Base-by-base conservation (phyloP, 148 eudicot genomes). In the Euryodendron excelsum region DNA sequence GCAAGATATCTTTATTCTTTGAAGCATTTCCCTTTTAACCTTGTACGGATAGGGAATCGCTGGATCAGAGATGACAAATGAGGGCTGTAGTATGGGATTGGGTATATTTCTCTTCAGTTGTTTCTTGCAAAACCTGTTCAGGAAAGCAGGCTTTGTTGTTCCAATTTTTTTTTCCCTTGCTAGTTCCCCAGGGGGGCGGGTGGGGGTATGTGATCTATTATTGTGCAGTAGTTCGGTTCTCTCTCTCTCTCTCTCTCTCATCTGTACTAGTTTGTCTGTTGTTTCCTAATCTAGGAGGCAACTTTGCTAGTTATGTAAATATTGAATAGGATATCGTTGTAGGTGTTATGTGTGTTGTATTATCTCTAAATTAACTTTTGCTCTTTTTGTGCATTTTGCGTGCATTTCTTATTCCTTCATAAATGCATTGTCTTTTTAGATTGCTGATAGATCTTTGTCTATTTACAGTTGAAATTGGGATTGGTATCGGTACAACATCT, bases 401-500 rank as follows among this genome's bases (percentile, higher is more conserved):
- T 61, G 20, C 25, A 5, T 18, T 34, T 79, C 10, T 61, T 76
- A 25, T 30, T 72, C 33, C 59, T 72, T 50, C 25, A 27, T 27
- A 44, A 65, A 65, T 17, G 7, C 9, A 28, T 3, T 28, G n/a
- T 5, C 25, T 31, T 47, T 21, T n/a, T 21, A 36, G 64, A 15
- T 73, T 34, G 64, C 27, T 73, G 30, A 73, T 36, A 1, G 45
- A 41, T 56, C 1, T 20, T 64, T 33, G 6, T 52, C 21, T 15
- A 65, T 45, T 33, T 67, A 55, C 83, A 81, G 83, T 28, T 48
- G 11, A 34, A 60, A 28, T 74, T 47, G 63, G 11, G 20, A n/a
- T 55, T 1, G 5, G 47, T 36, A 21, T 53, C 25, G 50, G 20
- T 10, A 41, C 8, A 31, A 17, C 2, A 28, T 50, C 73, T 9